Base-by-base conservation (phyloP, 2,329 filamentous ascomycete species). In the Ploettnerulaceae sp. region DNA sequence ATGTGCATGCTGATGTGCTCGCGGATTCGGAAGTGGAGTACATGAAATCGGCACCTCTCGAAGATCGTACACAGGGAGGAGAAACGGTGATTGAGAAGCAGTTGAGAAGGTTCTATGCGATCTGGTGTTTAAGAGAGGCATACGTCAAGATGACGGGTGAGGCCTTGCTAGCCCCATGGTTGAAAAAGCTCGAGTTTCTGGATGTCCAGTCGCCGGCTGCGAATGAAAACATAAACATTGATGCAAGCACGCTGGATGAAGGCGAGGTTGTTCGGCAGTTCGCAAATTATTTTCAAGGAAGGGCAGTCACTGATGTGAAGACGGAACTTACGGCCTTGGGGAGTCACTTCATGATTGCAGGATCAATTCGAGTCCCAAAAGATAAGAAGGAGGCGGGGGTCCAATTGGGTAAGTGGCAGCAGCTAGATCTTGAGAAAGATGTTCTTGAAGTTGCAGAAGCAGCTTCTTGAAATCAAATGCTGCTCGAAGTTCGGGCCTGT, bases 71-170 rank as follows among this genome's bases (percentile, higher is more conserved):
- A 60, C 39, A 37, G 41, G 42, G 42, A 6, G 15, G 22, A 7
- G 47, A 48, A 24, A 39, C 43, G 14, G 42, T 78, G n/a, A 68
- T 77, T 14, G 81, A 84, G 49, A 73, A 69, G 17, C 82, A 81
- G 60, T 69, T 90, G 21, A 73, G 84, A 4, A 73, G 76, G 43
- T 91, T 91, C 62, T 91, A 89, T 63, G 76, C 84, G 1, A 77
- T 85, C 49, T 91, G 86, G 82, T 87, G 83, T 63, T 74, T 88
- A 64, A 81, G 87, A 57, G 86, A 91, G 68, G 82, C 85, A 1
- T 90, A 87, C 62, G 81, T 90, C 65, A 91, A 90, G 75, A 81
- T 91, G 69, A 86, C 84, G 22, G 86, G 86, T 20, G 84, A 90
- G 58, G 86, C 84, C 0, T 71, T 91, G 48, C 70, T 89, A 7